Percentiles rank a stretch among this genome's conserved stretches.
Evolutionary conservation across 768 basidiomycete genomes (phyloP).

Genomic region (Boletus tylopilopsis): DNA sequence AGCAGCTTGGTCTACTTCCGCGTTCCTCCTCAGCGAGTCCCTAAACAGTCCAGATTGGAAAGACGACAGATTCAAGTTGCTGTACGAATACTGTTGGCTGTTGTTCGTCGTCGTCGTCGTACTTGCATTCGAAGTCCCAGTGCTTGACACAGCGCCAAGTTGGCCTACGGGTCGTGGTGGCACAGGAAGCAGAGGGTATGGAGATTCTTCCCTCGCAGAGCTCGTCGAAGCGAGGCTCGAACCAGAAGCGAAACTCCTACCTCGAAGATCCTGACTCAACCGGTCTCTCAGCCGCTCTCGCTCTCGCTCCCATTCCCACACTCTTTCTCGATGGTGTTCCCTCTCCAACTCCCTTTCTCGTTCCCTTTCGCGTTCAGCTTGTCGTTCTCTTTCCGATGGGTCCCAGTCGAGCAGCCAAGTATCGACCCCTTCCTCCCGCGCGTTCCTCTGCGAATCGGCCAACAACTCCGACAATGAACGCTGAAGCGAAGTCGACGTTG

Average conservation of each 20-base stretch:
- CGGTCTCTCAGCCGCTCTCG: slow-evolving; percentile 16
- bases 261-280: slow-evolving; percentile 12
- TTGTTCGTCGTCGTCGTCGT: slow-evolving; percentile 5
- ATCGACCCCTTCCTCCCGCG: slow-evolving; percentile 10
- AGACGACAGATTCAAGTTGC: slow-evolving; percentile 28
- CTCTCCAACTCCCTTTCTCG: slow-evolving; percentile 12
- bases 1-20: slow-evolving; percentile 20
- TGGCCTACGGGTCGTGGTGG: slow-evolving; percentile 8
- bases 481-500: slow-evolving; percentile 12
- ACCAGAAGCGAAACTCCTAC: slow-evolving; percentile 13
- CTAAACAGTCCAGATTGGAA: slow-evolving; percentile 33
- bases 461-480: slow-evolving; percentile 24
- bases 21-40: slow-evolving; percentile 29
- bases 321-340: slow-evolving; percentile 12
- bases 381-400: slow-evolving; percentile 6
- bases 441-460: slow-evolving; percentile 11
- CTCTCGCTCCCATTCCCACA: slow-evolving; percentile 21
- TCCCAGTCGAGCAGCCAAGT: slow-evolving; percentile 21
- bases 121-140: not conserved
- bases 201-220: slow-evolving; percentile 16
- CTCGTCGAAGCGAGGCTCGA: slow-evolving; percentile 13
- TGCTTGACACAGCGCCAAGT: slow-evolving; percentile 1
- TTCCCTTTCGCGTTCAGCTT: slow-evolving; percentile 1
- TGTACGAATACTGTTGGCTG: slow-evolving; percentile 25
- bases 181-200: not conserved